Evolutionary conservation across 139 green algal species (phyloP).

Genomic region (Pycnococcus provasolii): DNA sequence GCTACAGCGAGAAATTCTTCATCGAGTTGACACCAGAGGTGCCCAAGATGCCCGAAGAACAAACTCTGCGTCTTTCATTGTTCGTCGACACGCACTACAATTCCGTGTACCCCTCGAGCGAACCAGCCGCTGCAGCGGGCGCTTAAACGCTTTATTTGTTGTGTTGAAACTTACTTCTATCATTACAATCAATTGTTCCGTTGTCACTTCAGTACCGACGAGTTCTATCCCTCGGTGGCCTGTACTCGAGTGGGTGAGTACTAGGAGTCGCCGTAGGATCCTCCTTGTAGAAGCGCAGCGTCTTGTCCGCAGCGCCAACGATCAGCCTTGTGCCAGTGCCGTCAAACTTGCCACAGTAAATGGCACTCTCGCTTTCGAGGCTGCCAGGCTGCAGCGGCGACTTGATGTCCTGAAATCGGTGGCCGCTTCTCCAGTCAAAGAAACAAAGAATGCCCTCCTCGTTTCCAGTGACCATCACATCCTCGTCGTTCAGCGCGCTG

Average conservation of each 20-base stretch:
- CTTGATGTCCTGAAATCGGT: conserved; percentile 24
- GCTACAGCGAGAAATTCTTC: no score
- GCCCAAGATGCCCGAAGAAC: no score
- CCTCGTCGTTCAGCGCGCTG: conserved; percentile 87
- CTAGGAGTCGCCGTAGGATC: conserved; percentile 74
- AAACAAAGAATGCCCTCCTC: conserved; percentile 64
- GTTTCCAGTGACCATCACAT: conserved; percentile 72
- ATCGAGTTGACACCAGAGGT: no score
- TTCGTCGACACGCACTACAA: no score
- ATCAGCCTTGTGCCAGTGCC: conserved; percentile 64
- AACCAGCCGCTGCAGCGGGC: no score
- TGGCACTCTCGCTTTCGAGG: conserved; percentile 74
- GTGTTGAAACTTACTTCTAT: no score
- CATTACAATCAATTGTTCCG: no score
- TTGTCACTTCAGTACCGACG: no score
- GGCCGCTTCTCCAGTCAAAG: no score
- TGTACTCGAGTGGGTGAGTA: conserved; percentile 73
- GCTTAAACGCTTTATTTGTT: no score
- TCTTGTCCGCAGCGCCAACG: conserved; percentile 92
- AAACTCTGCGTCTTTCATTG: no score
- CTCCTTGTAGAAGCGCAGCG: conserved; percentile 95
- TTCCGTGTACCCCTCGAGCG: no score
- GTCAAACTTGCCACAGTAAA: conserved; percentile 69
- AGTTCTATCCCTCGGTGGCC: conserved; percentile 29
- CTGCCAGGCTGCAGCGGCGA: conserved; percentile 46